Evolutionary conservation across 2,329 filamentous ascomycete genomes (phyloP).

Genomic region (Exophiala mesophila): DNA sequence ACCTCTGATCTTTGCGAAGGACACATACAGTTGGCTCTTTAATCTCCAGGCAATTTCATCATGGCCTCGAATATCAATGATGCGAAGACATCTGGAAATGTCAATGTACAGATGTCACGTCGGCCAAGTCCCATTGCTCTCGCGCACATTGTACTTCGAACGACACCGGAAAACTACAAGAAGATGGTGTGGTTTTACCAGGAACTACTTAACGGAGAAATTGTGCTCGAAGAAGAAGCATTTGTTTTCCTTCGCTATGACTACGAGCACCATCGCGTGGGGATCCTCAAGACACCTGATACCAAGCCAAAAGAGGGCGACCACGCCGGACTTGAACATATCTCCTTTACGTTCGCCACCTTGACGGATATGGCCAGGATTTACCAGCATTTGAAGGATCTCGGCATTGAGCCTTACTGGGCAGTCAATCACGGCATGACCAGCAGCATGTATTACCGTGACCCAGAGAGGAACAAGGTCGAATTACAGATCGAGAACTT

Average conservation of each 20-base stretch:
- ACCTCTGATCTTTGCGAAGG: no score
- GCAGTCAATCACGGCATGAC: conserved; percentile 46
- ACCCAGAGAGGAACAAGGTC: conserved; percentile 47
- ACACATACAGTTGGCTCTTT: no score
- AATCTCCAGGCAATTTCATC: no score
- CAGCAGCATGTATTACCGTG: conserved; percentile 45
- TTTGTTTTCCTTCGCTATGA: conserved; percentile 5
- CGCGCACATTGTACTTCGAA: conserved; percentile 11
- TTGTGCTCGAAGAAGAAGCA: not conserved
- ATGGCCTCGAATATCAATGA: not conserved
- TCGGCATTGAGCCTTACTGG: conserved; percentile 34
- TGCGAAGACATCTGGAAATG: not conserved
- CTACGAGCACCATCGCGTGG: conserved; percentile 37
- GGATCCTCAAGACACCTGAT: conserved; percentile 32
- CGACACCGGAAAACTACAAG: conserved; percentile 1
- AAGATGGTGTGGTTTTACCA: conserved; percentile 2
- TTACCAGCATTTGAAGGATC: conserved; percentile 31
- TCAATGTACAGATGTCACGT: not conserved
- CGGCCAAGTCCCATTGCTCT: conserved; percentile 3
- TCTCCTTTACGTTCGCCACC: conserved; percentile 38
- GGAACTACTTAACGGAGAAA: conserved; percentile 1
- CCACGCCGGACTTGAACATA: conserved; percentile 37
- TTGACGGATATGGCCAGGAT: conserved; percentile 34
- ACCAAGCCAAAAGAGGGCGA: conserved; percentile 13
- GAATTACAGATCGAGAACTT: conserved; percentile 47